Evolutionary conservation across 306 rosid genomes (phyloP).

Genomic region (Vigna mungo): DNA sequence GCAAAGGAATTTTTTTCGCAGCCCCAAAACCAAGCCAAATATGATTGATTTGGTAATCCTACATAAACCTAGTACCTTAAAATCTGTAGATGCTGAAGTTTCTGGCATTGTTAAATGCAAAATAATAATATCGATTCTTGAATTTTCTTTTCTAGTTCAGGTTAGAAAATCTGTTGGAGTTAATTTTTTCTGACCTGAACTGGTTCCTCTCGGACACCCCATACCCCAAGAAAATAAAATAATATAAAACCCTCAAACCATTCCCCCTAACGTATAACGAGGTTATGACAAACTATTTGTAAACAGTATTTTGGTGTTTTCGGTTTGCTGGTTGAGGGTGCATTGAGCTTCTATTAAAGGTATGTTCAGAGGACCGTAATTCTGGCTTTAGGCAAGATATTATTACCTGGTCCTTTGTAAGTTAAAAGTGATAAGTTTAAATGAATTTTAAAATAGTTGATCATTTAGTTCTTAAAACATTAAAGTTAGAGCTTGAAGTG

Average conservation of each 20-base stretch:
- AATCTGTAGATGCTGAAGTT: constrained; percentile 23
- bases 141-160: constrained; percentile 2
- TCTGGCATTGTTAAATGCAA: constrained; percentile 37
- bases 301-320: too few relatives aligned
- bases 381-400: background rate
- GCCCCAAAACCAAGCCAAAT: constrained; percentile 68
- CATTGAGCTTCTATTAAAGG: too few relatives aligned
- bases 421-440: background rate
- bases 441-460: background rate
- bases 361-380: background rate
- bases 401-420: background rate
- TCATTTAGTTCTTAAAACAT: background rate
- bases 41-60: constrained; percentile 44
- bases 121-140: constrained; percentile 22
- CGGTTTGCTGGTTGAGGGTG: too few relatives aligned
- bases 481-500: background rate
- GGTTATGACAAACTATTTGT: too few relatives aligned
- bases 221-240: too few relatives aligned
- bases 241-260: too few relatives aligned
- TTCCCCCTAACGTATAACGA: too few relatives aligned
- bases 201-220: too few relatives aligned
- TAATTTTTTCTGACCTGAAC: too few relatives aligned
- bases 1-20: constrained; percentile 87
- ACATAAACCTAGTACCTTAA: background rate
- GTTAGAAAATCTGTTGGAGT: background rate